Percentiles rank a stretch among this genome's conserved stretches.
Conservation (phyloP, 2,329 filamentous ascomycete species). For the Pestalotiopsis sp. region DNA sequence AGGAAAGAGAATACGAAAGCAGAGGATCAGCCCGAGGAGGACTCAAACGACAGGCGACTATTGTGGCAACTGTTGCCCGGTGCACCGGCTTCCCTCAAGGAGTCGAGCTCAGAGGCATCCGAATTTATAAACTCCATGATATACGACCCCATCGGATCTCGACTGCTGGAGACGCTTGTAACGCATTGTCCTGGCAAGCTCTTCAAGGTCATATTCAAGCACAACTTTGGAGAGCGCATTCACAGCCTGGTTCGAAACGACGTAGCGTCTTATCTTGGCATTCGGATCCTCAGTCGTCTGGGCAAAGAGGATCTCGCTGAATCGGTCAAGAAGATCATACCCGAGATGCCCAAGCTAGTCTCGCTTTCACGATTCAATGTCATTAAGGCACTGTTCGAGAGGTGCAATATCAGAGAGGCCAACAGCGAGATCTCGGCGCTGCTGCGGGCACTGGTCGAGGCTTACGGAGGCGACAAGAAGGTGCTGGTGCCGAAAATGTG, state of each 20-base stretch:
- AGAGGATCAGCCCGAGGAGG: conserved; percentile 35
- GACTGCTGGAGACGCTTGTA: conserved; percentile 85
- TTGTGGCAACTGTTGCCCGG: conserved; percentile 79
- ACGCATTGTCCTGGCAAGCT: conserved; percentile 79
- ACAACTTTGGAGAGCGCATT: conserved; percentile 79
- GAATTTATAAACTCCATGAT: conserved; percentile 83
- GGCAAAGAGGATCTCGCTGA: conserved; percentile 82
- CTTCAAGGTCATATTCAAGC: conserved; percentile 85
- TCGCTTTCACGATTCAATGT: conserved; percentile 76
- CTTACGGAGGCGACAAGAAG: conserved; percentile 49
- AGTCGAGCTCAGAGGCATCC: conserved; percentile 71
- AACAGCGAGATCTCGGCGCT: conserved; percentile 52
- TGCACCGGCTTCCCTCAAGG: conserved; percentile 67
- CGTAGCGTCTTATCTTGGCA: conserved; percentile 84
- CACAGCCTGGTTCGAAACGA: conserved; percentile 84
- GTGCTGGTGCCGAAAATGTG: conserved; percentile 53
- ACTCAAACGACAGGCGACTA: conserved; percentile 52
- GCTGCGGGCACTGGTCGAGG: conserved; percentile 48
- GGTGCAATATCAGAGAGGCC: conserved; percentile 70
- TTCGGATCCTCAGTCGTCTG: conserved; percentile 78
- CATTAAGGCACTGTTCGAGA: conserved; percentile 79
- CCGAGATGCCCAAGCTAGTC: conserved; percentile 73
- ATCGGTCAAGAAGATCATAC: conserved; percentile 71
- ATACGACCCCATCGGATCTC: conserved; percentile 88
- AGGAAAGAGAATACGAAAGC: conserved; percentile 53